Conservation (phyloP, 805 yeast species). For the Candida xiaguanensis region DNA sequence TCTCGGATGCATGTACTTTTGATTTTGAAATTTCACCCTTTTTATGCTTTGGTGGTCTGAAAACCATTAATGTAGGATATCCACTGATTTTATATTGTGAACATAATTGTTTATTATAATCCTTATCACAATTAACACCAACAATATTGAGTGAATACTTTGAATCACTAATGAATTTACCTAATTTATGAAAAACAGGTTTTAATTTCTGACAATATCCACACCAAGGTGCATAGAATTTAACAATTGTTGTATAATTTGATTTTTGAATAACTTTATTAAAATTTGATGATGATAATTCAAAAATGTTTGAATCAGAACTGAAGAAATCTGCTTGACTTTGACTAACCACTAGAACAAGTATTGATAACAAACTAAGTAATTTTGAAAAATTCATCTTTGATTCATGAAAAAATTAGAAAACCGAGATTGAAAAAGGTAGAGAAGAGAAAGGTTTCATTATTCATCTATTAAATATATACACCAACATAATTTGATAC, state of each 20-base stretch:
- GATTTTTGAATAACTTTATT: constrained; percentile 62
- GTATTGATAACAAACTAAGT: constrained; percentile 1
- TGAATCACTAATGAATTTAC: constrained; percentile 48
- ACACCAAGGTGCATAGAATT: constrained; percentile 98
- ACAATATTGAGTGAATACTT: constrained; percentile 58
- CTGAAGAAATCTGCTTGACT: constrained; percentile 32
- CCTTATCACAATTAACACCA: constrained; percentile 82
- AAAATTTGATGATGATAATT: constrained; percentile 55
- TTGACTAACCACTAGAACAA: constrained; percentile 8
- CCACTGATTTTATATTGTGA: constrained; percentile 62
- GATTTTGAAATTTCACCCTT: constrained; percentile 13
- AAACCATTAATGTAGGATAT: constrained; percentile 79
- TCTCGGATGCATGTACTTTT: constrained; percentile 48
- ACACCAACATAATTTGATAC: constrained; percentile 42
- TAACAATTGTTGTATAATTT: constrained; percentile 77
- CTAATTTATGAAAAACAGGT: constrained; percentile 62
- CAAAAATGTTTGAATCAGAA: constrained; percentile 46
- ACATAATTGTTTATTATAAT: constrained; percentile 66
- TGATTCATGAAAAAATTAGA: background rate
- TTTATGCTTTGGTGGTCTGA: constrained; percentile 70
- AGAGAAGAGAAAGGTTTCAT: background rate
- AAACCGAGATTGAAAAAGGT: background rate
- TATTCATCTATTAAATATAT: constrained; percentile 24
- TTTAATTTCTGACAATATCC: constrained; percentile 81
- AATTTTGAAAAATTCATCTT: background rate